These are phyloP conservation scores for Aegilops tauschii DNA, from an alignment of 176 grass and related monocot genomes.

Conservation along the genomic window DNA sequence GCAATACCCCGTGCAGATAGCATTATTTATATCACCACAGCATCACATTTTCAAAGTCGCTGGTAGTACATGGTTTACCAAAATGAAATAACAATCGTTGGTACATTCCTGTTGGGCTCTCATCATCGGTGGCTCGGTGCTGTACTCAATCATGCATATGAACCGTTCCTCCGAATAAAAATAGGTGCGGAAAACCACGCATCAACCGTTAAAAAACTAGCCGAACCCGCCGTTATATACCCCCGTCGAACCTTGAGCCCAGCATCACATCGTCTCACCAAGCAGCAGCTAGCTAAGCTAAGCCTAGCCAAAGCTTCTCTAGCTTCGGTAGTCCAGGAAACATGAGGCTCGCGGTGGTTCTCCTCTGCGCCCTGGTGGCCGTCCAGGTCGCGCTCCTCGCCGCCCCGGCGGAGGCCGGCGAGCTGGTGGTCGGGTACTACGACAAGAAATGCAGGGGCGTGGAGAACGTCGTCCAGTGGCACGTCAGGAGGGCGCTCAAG, in stretches of 20 bases:
- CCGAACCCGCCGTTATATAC: slow-evolving; percentile 22
- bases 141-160: neutral
- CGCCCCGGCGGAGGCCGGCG: neutral
- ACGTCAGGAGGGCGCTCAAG: slow-evolving; percentile 36
- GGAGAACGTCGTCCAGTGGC: slow-evolving; percentile 40
- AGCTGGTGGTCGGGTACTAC: slow-evolving; percentile 46
- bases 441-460: slow-evolving; percentile 34
- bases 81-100: neutral
- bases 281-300: neutral
- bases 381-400: slow-evolving; percentile 26
- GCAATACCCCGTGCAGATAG: neutral
- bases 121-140: neutral
- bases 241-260: neutral
- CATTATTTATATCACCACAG: neutral
- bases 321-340: neutral
- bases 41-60: neutral
- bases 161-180: neutral
- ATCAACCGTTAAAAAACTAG: neutral
- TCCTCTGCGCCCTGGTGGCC: slow-evolving; percentile 20
- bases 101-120: neutral
- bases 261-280: neutral
- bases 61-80: neutral
- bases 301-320: neutral
- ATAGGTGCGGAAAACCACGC: neutral
- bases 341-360: slow-evolving; percentile 37